phyloP scores from a whole-genome alignment of 495 filamentous ascomycete genomes.

The Penicillium pulvis region DNA sequence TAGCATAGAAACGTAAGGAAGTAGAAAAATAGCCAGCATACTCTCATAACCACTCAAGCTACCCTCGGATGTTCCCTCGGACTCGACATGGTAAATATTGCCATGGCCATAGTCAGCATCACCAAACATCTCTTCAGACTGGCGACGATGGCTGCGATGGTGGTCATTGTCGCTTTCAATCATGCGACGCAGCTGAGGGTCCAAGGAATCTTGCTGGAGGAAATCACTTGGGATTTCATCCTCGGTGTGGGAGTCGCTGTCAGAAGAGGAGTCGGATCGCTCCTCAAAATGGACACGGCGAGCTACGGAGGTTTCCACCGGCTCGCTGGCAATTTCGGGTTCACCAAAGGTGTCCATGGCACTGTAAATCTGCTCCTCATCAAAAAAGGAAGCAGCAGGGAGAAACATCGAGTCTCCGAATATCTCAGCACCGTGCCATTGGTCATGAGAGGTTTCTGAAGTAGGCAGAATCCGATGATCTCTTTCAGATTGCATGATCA shows the following conservation, averaged over 20 bases:
- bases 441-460: slow-evolving; percentile 42
- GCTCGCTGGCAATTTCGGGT: slow-evolving; percentile 46
- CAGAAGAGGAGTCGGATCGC: slow-evolving; percentile 53
- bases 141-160: slow-evolving; percentile 42
- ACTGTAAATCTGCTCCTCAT: slow-evolving; percentile 53
- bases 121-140: slow-evolving; percentile 48
- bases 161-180: slow-evolving; percentile 62
- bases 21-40: slow-evolving; percentile 39
- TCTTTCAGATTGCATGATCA: slow-evolving; percentile 63
- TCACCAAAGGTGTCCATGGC: slow-evolving; percentile 50
- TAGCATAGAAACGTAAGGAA: slow-evolving; percentile 47
- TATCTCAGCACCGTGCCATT: slow-evolving; percentile 61
- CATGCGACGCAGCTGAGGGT: slow-evolving; percentile 67
- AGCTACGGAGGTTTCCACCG: slow-evolving; percentile 42
- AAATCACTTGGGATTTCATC: slow-evolving; percentile 72
- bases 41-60: slow-evolving; percentile 79
- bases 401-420: slow-evolving; percentile 52
- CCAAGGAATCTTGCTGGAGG: slow-evolving; percentile 67
- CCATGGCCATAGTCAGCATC: slow-evolving; percentile 48
- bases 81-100: slow-evolving; percentile 54
- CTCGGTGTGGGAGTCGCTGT: slow-evolving; percentile 53
- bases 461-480: slow-evolving; percentile 35
- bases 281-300: slow-evolving; percentile 56
- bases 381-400: slow-evolving; percentile 51
- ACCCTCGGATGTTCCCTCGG: slow-evolving; percentile 55